Evolutionary conservation across 495 filamentous ascomycete species (phyloP).

Genomic region (Aspergillus conjunctus): DNA sequence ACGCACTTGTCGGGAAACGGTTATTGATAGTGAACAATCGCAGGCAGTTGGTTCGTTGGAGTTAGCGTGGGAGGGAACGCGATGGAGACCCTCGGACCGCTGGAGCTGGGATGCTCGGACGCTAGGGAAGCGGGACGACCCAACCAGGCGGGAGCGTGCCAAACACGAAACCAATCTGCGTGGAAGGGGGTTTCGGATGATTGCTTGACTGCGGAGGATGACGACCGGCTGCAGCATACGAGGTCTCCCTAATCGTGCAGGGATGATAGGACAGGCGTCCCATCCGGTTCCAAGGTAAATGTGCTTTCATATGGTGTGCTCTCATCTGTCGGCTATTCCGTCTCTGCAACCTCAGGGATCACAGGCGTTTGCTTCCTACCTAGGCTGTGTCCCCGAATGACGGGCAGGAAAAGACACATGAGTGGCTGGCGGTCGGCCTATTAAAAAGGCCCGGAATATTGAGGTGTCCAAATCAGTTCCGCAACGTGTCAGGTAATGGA

Average conservation of each 20-base stretch:
- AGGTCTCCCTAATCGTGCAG: no score
- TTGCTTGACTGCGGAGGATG: no score
- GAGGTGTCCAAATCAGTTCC: neutral
- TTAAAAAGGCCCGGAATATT: neutral
- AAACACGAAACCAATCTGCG: conserved; percentile 1
- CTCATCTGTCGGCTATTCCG: neutral
- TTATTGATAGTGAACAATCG: neutral
- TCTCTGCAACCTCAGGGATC: neutral
- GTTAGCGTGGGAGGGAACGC: conserved; percentile 9
- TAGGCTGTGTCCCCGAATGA: neutral
- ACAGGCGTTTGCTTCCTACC: neutral
- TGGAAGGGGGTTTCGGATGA: no score
- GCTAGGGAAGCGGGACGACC: conserved; percentile 17
- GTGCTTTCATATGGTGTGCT: no score
- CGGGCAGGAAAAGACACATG: neutral
- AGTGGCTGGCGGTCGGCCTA: neutral
- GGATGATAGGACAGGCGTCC: no score
- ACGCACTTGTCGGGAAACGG: conserved; percentile 2
- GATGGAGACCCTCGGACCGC: conserved; percentile 7
- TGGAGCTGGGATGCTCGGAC: conserved; percentile 10
- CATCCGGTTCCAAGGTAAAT: no score
- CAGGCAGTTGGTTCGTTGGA: neutral
- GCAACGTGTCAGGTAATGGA: neutral
- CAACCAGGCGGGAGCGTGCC: conserved; percentile 10
- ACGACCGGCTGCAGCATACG: no score